phyloP scores from a whole-genome alignment of 176 grass and related monocot genomes.

The Aegilops tauschii region DNA sequence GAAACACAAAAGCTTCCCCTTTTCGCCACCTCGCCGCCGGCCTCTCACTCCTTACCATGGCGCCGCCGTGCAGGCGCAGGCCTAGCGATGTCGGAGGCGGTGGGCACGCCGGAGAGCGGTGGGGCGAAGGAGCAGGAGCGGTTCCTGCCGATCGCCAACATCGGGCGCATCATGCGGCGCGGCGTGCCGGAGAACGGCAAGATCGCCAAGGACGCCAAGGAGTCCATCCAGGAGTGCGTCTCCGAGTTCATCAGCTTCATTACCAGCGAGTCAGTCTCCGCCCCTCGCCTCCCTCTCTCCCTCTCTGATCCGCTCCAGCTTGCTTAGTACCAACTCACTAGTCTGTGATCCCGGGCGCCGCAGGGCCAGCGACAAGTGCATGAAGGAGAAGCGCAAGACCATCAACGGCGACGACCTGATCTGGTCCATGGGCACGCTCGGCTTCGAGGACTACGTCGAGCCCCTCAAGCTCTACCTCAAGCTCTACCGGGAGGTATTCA shows the following conservation, averaged over 20 bases:
- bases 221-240: slow-evolving; percentile 77
- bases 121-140: slow-evolving; percentile 60
- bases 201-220: slow-evolving; percentile 81
- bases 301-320: neutral
- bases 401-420: slow-evolving; percentile 75
- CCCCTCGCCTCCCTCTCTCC: neutral
- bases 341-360: neutral
- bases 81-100: slow-evolving; percentile 52
- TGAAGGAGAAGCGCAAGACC: slow-evolving; percentile 80
- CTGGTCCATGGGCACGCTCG: slow-evolving; percentile 62
- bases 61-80: neutral
- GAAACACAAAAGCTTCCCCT: neutral
- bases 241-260: slow-evolving; percentile 90
- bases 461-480: slow-evolving; percentile 66
- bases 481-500: slow-evolving; percentile 61
- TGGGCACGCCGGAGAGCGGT: slow-evolving; percentile 20
- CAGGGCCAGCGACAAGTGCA: slow-evolving; percentile 80
- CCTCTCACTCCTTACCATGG: neutral
- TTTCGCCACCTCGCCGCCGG: neutral
- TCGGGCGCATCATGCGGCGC: slow-evolving; percentile 69
- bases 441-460: slow-evolving; percentile 75
- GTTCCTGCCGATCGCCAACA: slow-evolving; percentile 78
- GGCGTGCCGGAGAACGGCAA: slow-evolving; percentile 80
- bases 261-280: slow-evolving; percentile 58
- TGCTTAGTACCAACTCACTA: neutral